phyloP scores from a whole-genome alignment of 2,329 filamentous ascomycete genomes.

The Paecilomyces variotii region DNA sequence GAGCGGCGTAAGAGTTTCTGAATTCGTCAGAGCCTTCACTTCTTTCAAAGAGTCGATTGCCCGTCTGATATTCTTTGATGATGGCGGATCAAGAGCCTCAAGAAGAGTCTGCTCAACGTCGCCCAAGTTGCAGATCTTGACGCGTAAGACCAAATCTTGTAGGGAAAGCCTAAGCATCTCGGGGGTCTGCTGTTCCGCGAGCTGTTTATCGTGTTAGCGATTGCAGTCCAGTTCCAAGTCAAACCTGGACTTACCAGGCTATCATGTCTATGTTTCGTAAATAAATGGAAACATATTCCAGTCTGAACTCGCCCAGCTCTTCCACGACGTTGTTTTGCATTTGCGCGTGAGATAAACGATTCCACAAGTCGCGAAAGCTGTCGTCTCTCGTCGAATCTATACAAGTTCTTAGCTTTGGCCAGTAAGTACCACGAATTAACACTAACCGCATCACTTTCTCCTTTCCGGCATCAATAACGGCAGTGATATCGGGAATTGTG shows the following conservation, averaged over 20 bases:
- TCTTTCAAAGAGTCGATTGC: conserved; percentile 91
- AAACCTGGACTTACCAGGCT: conserved; percentile 38
- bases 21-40: conserved; percentile 73
- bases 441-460: conserved; percentile 75
- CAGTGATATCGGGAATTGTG: conserved; percentile 95
- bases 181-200: conserved; percentile 89
- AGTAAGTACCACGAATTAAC: conserved; percentile 1
- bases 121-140: conserved; percentile 95
- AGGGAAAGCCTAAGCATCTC: conserved; percentile 92
- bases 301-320: conserved; percentile 93
- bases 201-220: conserved; percentile 33
- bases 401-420: conserved; percentile 5
- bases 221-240: background rate
- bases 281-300: conserved; percentile 91
- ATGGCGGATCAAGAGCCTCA: conserved; percentile 83
- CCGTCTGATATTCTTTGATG: conserved; percentile 81
- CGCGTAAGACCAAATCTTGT: conserved; percentile 88
- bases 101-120: conserved; percentile 84
- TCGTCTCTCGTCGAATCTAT: conserved; percentile 77
- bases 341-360: conserved; percentile 89
- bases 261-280: conserved; percentile 84
- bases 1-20: conserved; percentile 78
- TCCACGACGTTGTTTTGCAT: conserved; percentile 89
- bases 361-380: conserved; percentile 88
- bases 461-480: conserved; percentile 92